Base-by-base conservation (phyloP, 345 rosid genomes). In the Ailanthus altissimus region DNA sequence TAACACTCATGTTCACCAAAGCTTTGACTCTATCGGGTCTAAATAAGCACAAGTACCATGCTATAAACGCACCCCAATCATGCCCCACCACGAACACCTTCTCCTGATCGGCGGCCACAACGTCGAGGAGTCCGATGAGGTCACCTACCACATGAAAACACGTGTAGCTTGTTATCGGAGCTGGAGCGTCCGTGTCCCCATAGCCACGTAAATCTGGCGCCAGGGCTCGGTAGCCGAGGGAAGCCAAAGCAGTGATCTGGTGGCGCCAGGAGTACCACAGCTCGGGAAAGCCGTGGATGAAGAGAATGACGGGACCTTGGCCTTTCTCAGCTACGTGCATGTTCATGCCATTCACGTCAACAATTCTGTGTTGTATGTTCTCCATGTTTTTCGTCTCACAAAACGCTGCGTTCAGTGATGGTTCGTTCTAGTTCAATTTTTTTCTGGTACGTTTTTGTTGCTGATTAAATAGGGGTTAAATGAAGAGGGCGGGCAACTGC, bases 241-340 rank as follows among this genome's bases (percentile, higher is more conserved):
- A 79, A 7, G 95, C 83, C 38, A 93, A 80, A 47, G 85, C 83
- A 4, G 42, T 61, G 76, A 94, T 89, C 86, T 93, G 98, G 86
- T 91, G 95, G 71, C 97, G 89, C 97, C 97, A 91, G 16, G 92
- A 70, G 82, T 89, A 94, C 98, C 97, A 94, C 3, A 94, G 88
- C 81, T 91, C 93, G 0, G 98, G 97, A 82, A 92, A 94, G 42
- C 98, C 97, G 36, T 92, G 97, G 69, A 94, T 78, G 46, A 92
- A 88, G 66, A 94, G 89, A 26, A 94, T 79, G 5, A 85, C 71
- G 0, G 93, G 97, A 49, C 86, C 88, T 76, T 78, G 63, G 18
- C 91, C 90, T 32, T 83, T 88, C 71, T 87, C 91, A 0, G 97
- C 98, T 0, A 90, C 85, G 85, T 94, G 98, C 86, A 94, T 83